These are phyloP conservation scores for Lablab purpureus DNA, from an alignment of 306 rosid genomes.

Conservation along the genomic window DNA sequence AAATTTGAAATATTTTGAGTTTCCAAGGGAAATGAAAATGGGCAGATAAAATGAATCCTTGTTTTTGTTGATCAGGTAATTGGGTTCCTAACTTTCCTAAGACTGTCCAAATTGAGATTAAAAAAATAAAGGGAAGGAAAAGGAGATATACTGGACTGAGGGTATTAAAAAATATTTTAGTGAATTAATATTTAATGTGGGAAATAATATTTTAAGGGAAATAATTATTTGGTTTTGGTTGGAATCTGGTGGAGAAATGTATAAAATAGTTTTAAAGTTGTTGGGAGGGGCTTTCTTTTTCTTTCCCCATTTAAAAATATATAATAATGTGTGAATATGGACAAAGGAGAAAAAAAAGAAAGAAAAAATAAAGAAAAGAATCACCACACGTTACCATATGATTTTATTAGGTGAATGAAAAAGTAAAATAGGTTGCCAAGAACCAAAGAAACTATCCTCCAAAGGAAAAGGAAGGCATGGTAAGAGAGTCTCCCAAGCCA, in stretches of 20 bases:
- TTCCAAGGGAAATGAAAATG: conserved; percentile 61
- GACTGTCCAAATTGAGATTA: conserved; percentile 76
- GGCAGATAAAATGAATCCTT: conserved; percentile 61
- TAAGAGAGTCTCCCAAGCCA: conserved; percentile 56
- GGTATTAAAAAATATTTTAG: conserved; percentile 48
- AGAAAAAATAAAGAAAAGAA: conserved; percentile 53
- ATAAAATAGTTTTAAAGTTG: conserved; percentile 68
- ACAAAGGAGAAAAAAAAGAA: conserved; percentile 48
- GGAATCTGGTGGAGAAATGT: conserved; percentile 73
- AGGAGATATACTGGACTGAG: conserved; percentile 55
- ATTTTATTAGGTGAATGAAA: conserved; percentile 69
- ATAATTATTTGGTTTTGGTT: conserved; percentile 69
- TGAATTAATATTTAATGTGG: conserved; percentile 47
- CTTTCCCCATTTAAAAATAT: conserved; percentile 41
- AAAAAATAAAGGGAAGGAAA: conserved; percentile 53
- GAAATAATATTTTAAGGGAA: conserved; percentile 51
- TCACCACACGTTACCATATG: conserved; percentile 53
- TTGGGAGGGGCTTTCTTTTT: conserved; percentile 63
- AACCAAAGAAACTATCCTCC: conserved; percentile 65
- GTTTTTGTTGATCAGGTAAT: conserved; percentile 71
- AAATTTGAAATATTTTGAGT: conserved; percentile 53
- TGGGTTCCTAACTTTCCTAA: conserved; percentile 72
- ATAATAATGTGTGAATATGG: conserved; percentile 55
- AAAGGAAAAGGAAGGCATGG: conserved; percentile 56
- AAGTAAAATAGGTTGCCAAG: conserved; percentile 79